Conservation (phyloP, 2,329 filamentous ascomycete species). For the Aureobasidium melanogenum region DNA sequence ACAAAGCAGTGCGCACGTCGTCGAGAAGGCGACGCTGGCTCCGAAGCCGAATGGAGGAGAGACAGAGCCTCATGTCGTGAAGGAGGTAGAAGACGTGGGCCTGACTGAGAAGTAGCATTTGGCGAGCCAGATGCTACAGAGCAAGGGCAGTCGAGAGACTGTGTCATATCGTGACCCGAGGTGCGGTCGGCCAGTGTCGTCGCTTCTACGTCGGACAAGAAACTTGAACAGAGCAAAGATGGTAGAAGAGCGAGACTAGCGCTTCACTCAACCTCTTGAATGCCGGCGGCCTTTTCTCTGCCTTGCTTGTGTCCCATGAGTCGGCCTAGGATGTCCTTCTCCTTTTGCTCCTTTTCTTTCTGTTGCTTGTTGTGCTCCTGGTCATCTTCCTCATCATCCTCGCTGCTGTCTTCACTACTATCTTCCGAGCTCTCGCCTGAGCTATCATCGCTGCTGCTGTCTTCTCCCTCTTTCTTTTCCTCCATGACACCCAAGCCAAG, state of each 20-base stretch:
- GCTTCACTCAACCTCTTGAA: constrained; percentile 13
- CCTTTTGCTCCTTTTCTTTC: constrained; percentile 8
- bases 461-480: constrained; percentile 17
- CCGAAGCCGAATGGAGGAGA: neutral
- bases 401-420: constrained; percentile 11
- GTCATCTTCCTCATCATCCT: constrained; percentile 7
- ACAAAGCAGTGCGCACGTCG: neutral
- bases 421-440: constrained; percentile 12
- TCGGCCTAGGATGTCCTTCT: constrained; percentile 18
- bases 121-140: neutral
- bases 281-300: constrained; percentile 10
- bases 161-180: neutral
- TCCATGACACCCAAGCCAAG: constrained; percentile 28
- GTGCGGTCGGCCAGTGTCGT: neutral
- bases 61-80: neutral
- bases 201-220: neutral
- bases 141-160: neutral
- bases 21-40: neutral
- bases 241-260: neutral
- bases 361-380: constrained; percentile 3
- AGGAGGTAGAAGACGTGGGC: neutral
- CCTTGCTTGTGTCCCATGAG: constrained; percentile 18
- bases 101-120: neutral
- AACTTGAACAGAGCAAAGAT: neutral
- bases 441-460: constrained; percentile 11